A percentile compares a stretch with the other conserved stretches of the same genome.
Conservation (phyloP, 73 alveolate genomes). For the Effrenium voratum region DNA sequence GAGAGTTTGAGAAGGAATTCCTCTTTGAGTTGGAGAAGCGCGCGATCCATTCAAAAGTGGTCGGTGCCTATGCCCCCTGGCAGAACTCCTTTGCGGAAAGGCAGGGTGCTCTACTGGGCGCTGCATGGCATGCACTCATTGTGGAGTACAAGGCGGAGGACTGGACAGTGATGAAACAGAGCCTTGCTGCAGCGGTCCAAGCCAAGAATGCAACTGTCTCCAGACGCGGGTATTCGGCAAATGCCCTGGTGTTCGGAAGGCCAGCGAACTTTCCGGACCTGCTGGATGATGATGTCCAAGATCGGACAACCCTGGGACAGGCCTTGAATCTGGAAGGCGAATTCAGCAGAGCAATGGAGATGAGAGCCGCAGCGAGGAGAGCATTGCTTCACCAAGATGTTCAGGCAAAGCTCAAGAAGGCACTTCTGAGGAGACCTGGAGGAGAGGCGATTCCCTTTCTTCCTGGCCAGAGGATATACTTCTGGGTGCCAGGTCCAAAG, state of each 20-base stretch:
- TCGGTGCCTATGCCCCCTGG: not conserved
- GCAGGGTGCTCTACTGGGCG: constrained; percentile 12
- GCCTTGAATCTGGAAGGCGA: not conserved
- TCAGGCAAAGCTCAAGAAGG: constrained; percentile 4
- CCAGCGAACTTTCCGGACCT: not conserved
- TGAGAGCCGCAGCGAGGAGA: not conserved
- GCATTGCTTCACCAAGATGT: not conserved
- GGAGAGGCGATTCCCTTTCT: not conserved
- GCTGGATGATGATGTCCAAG: not conserved
- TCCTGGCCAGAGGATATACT: not conserved
- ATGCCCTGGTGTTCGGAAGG: not conserved
- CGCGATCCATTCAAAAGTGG: not conserved
- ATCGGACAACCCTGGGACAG: not conserved
- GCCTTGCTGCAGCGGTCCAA: not conserved
- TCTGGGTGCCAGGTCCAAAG: not conserved
- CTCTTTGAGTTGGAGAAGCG: not conserved
- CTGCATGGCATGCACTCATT: not conserved
- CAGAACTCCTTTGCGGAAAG: not conserved
- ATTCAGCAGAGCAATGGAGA: not conserved
- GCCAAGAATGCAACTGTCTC: not conserved
- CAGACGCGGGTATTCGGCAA: not conserved
- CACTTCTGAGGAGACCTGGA: not conserved
- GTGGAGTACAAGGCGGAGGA: not conserved
- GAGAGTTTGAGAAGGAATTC: not conserved
- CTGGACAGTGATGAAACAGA: not conserved